phyloP scores from a whole-genome alignment of 257 asterid genomes.

The Solanum acaule region DNA sequence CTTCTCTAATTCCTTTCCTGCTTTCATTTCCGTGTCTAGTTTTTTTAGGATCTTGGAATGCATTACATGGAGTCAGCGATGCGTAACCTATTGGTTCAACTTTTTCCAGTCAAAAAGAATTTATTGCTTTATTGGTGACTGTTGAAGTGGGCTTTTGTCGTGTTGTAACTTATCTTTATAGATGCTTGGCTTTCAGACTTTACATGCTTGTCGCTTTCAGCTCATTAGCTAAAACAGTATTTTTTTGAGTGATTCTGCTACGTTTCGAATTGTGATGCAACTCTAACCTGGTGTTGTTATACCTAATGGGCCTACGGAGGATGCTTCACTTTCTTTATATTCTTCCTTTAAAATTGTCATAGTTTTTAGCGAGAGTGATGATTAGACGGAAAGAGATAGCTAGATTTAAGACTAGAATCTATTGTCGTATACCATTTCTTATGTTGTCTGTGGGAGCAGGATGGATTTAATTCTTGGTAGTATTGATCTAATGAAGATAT shows the following conservation, averaged over 20 bases:
- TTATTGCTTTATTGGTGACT: not conserved
- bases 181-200: not conserved
- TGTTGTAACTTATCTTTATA: not conserved
- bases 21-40: not conserved
- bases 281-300: not conserved
- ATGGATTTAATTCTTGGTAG: not conserved
- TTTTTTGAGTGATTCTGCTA: not conserved
- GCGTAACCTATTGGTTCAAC: not conserved
- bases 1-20: not conserved
- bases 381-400: not conserved
- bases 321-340: not conserved
- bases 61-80: not conserved
- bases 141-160: not conserved
- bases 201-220: not conserved
- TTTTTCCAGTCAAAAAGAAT: not conserved
- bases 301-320: not conserved
- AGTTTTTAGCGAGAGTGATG: not conserved
- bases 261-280: not conserved
- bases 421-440: not conserved
- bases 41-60: not conserved
- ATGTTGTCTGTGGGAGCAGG: not conserved
- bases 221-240: not conserved
- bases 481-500: not conserved
- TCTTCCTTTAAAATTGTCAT: not conserved
- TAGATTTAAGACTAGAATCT: not conserved